A percentile compares a stretch with the other conserved stretches of the same genome.
These are phyloP conservation scores for Diaporthe australafricana DNA, from an alignment of 2,329 filamentous ascomycete species.

Conservation along the genomic window DNA sequence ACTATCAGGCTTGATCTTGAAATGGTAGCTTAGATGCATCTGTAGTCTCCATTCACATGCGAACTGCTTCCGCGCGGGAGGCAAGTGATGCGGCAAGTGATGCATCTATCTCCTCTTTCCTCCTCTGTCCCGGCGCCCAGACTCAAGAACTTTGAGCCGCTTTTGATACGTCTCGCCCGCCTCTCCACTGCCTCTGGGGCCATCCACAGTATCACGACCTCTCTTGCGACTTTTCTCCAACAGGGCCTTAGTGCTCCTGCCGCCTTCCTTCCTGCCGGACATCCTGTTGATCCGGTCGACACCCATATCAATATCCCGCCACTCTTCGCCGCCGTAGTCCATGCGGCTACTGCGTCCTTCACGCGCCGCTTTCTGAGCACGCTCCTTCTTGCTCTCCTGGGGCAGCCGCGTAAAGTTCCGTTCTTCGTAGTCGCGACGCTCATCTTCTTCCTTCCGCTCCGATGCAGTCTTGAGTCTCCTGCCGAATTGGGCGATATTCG, in stretches of 20 bases:
- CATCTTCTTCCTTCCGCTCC: slow-evolving; percentile 81
- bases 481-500: slow-evolving; percentile 84
- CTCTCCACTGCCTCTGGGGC: slow-evolving; percentile 72
- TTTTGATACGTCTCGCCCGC: slow-evolving; percentile 83
- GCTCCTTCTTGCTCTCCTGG: slow-evolving; percentile 88
- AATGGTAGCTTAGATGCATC: neutral
- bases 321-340: slow-evolving; percentile 91
- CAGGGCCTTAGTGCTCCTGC: slow-evolving; percentile 67
- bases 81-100: neutral
- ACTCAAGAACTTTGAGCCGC: slow-evolving; percentile 68
- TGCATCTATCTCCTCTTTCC: slow-evolving; percentile 33
- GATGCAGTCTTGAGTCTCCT: slow-evolving; percentile 81
- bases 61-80: neutral
- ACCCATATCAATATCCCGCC: slow-evolving; percentile 85
- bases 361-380: slow-evolving; percentile 70
- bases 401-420: slow-evolving; percentile 90
- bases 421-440: slow-evolving; percentile 90
- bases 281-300: slow-evolving; percentile 87
- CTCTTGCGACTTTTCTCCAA: slow-evolving; percentile 91
- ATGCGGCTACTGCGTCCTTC: slow-evolving; percentile 66
- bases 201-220: slow-evolving; percentile 74
- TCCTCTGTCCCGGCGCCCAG: slow-evolving; percentile 49
- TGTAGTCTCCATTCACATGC: slow-evolving; percentile 1
- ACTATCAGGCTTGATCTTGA: neutral
- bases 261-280: slow-evolving; percentile 75